A percentile compares a stretch with the other conserved stretches of the same genome.
Evolutionary conservation across 345 rosid species (phyloP).

Genomic region (Brassica juncea): DNA sequence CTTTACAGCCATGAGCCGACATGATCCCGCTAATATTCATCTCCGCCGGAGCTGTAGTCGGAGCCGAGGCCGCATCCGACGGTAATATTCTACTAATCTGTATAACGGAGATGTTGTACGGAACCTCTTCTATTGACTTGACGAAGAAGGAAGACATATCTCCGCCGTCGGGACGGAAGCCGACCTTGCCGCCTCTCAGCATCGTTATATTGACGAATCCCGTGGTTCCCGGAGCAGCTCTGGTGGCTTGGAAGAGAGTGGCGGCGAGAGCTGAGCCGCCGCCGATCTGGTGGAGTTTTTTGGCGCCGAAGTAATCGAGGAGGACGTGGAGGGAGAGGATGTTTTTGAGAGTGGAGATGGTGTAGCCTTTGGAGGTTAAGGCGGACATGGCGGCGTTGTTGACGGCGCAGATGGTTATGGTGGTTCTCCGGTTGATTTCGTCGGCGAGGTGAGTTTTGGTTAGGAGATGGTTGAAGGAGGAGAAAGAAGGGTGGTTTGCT

Average conservation of each 20-base stretch:
- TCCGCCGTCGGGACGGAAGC: constrained; percentile 66
- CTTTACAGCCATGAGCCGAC: constrained; percentile 88
- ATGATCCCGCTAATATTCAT: constrained; percentile 72
- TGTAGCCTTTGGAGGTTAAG: constrained; percentile 58
- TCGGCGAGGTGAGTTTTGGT: constrained; percentile 75
- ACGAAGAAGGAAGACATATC: constrained; percentile 54
- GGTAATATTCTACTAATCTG: constrained; percentile 77
- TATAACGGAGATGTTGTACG: constrained; percentile 83
- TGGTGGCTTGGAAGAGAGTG: constrained; percentile 89
- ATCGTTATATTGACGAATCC: constrained; percentile 92
- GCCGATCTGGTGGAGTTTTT: constrained; percentile 89
- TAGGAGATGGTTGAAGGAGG: constrained; percentile 88
- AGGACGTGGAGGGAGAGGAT: constrained; percentile 88
- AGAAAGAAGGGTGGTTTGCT: constrained; percentile 64
- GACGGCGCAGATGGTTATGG: constrained; percentile 86
- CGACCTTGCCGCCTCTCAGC: constrained; percentile 83
- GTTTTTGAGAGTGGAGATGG: constrained; percentile 71
- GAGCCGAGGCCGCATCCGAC: constrained; percentile 76
- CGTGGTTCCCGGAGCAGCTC: constrained; percentile 72
- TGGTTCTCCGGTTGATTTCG: constrained; percentile 77
- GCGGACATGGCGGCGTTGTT: constrained; percentile 74
- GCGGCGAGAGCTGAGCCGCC: constrained; percentile 86
- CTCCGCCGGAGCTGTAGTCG: constrained; percentile 76
- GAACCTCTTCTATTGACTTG: constrained; percentile 69
- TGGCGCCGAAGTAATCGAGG: constrained; percentile 86